Evolutionary conservation across 2,329 filamentous ascomycete genomes (phyloP).

Genomic region (Pestalotiopsis sp.): DNA sequence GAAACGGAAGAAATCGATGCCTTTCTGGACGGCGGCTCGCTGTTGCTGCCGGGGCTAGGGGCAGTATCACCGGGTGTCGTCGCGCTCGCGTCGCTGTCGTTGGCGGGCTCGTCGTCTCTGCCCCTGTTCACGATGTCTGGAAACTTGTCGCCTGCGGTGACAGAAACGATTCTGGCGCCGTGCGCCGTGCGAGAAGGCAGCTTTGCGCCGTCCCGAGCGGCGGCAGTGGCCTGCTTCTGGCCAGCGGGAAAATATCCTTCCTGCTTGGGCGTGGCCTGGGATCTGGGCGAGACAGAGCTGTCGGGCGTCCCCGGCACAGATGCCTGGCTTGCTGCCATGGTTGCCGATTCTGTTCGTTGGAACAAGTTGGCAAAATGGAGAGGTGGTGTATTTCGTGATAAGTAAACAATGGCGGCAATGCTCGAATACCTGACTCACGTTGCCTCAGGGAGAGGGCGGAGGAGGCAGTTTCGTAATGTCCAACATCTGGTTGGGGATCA

Average conservation of each 20-base stretch:
- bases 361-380: neutral
- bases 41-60: conserved; percentile 37
- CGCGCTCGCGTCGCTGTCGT: conserved; percentile 32
- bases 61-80: conserved; percentile 37
- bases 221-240: conserved; percentile 19
- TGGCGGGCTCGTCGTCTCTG: conserved; percentile 28
- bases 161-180: neutral
- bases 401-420: conserved; percentile 15
- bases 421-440: conserved; percentile 39
- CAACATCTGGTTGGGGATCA: conserved; percentile 35
- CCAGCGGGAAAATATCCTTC: conserved; percentile 28
- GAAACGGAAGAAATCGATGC: conserved; percentile 50
- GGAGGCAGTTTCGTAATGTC: conserved; percentile 38
- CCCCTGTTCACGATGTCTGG: conserved; percentile 16
- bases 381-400: neutral
- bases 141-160: conserved; percentile 14
- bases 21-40: conserved; percentile 41
- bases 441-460: conserved; percentile 46
- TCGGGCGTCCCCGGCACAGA: conserved; percentile 26
- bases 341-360: neutral
- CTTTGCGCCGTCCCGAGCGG: neutral
- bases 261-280: conserved; percentile 27
- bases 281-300: conserved; percentile 29
- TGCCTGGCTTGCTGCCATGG: conserved; percentile 28
- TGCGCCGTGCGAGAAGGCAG: conserved; percentile 7